A percentile compares a stretch with the other conserved stretches of the same genome.
phyloP scores from a whole-genome alignment of 1,284 basidiomycete genomes.

The Heterobasidion occidentale region DNA sequence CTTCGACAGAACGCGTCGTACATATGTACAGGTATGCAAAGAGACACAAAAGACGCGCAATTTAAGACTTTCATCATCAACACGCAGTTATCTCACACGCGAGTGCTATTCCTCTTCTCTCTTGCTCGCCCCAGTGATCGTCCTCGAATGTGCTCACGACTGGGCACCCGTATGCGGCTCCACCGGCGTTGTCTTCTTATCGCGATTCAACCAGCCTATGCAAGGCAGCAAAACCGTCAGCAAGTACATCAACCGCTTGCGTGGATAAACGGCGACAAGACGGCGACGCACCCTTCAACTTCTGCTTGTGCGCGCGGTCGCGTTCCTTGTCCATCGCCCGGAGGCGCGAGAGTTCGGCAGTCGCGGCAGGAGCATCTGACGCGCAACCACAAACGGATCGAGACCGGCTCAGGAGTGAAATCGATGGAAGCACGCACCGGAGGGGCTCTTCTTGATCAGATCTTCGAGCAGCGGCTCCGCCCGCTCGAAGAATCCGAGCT shows the following conservation, averaged over 20 bases:
- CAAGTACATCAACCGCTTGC: background rate
- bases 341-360: slow-evolving; percentile 53
- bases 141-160: too few relatives aligned
- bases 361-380: slow-evolving; percentile 48
- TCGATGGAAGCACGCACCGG: slow-evolving; percentile 31
- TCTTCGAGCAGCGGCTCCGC: slow-evolving; percentile 57
- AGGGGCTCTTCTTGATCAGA: slow-evolving; percentile 50
- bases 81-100: too few relatives aligned
- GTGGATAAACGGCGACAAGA: too few relatives aligned
- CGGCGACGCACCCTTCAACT: slow-evolving; percentile 53
- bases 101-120: too few relatives aligned
- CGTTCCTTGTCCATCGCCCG: slow-evolving; percentile 54
- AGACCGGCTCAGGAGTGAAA: background rate
- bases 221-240: background rate
- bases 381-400: background rate
- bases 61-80: too few relatives aligned
- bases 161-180: background rate
- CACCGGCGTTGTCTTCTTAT: background rate
- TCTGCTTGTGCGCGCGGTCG: slow-evolving; percentile 57
- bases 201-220: slow-evolving; percentile 4
- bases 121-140: too few relatives aligned
- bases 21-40: too few relatives aligned
- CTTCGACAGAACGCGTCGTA: too few relatives aligned
- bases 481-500: slow-evolving; percentile 67
- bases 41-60: too few relatives aligned